Conservation (phyloP, 2,329 filamentous ascomycete species). For the Phaeosphaeria sp. region DNA sequence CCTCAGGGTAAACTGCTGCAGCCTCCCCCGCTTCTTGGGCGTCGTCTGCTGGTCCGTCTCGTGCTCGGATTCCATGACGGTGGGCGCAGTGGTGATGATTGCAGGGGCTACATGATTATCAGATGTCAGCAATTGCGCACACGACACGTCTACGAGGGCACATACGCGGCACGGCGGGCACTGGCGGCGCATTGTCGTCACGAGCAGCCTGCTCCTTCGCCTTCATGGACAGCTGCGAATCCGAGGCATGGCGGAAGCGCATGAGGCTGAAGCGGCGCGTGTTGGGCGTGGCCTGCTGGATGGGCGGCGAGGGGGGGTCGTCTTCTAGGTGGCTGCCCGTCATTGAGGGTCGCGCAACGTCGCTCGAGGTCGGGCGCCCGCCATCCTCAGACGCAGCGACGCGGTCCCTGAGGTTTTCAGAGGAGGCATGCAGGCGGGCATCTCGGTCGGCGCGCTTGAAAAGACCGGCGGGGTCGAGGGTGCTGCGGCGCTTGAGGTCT, state of each 20-base stretch:
- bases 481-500: conserved; percentile 54
- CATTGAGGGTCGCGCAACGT: conserved; percentile 28
- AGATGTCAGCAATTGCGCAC: conserved; percentile 27
- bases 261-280: conserved; percentile 70
- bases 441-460: conserved; percentile 45
- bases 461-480: conserved; percentile 49
- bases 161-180: conserved; percentile 48
- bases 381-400: conserved; percentile 45
- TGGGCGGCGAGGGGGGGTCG: conserved; percentile 39
- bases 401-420: conserved; percentile 34
- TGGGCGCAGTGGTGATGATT: conserved; percentile 93
- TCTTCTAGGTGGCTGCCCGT: conserved; percentile 6
- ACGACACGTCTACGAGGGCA: conserved; percentile 4
- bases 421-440: conserved; percentile 28
- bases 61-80: conserved; percentile 54
- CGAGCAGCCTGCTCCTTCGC: conserved; percentile 71
- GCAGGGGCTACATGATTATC: conserved; percentile 55
- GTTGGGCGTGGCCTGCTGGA: conserved; percentile 46
- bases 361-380: conserved; percentile 35
- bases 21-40: conserved; percentile 38
- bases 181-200: conserved; percentile 54
- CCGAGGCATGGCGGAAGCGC: conserved; percentile 89
- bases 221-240: conserved; percentile 81
- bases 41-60: conserved; percentile 17
- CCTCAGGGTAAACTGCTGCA: conserved; percentile 45